Evolutionary conservation across 306 rosid genomes (phyloP).

Genomic region (Mimosa pudica): DNA sequence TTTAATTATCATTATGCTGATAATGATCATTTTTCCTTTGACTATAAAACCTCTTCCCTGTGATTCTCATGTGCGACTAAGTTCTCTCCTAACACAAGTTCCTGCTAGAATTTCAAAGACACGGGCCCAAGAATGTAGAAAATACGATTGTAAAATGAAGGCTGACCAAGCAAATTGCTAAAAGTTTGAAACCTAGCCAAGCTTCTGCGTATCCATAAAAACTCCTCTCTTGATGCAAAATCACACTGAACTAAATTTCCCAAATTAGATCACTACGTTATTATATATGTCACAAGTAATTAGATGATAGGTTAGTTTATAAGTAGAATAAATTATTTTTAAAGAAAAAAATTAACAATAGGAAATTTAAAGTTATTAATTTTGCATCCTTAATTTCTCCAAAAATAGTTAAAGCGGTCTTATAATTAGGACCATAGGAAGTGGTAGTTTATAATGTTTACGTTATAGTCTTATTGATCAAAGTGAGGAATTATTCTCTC

Average conservation of each 20-base stretch:
- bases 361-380: too few species aligned
- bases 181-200: neutral
- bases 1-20: neutral
- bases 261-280: too few species aligned
- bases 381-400: too few species aligned
- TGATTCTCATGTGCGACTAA: neutral
- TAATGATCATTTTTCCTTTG: slow-evolving; percentile 4
- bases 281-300: too few species aligned
- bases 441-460: neutral
- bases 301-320: too few species aligned
- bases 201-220: too few species aligned
- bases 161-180: neutral
- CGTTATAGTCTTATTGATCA: neutral
- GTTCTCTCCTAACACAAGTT: neutral
- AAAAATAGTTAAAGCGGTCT: too few species aligned
- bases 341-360: too few species aligned
- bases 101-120: neutral
- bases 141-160: neutral
- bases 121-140: neutral
- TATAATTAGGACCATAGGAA: too few species aligned
- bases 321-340: too few species aligned
- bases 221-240: too few species aligned
- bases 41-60: neutral
- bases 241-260: too few species aligned
- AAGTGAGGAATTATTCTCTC: neutral